A percentile compares a stretch with the other conserved stretches of the same genome.
Evolutionary conservation across 768 basidiomycete genomes (phyloP).

Genomic region (Russula earlei): DNA sequence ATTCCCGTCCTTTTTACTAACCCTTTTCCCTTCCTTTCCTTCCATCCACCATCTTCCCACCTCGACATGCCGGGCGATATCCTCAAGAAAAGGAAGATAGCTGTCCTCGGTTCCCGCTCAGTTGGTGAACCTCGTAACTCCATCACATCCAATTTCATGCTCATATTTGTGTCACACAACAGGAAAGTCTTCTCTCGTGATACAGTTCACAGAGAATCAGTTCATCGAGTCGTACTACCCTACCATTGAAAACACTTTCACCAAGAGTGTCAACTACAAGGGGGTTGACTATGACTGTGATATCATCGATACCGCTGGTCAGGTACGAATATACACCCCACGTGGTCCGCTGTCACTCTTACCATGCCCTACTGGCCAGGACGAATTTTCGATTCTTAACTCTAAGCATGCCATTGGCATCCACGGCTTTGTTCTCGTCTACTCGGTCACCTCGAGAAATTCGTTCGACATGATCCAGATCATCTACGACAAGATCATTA

Average conservation of each 20-base stretch:
- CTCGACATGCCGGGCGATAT: constrained; percentile 29
- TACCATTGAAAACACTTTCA: constrained; percentile 83
- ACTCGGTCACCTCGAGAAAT: constrained; percentile 80
- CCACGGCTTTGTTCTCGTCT: constrained; percentile 95
- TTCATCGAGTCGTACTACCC: constrained; percentile 93
- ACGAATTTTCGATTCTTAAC: constrained; percentile 92
- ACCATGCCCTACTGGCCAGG: constrained; percentile 36
- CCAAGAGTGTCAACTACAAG: constrained; percentile 78
- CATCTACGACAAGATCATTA: constrained; percentile 87
- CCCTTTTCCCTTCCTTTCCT: neutral
- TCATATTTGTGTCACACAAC: constrained; percentile 18
- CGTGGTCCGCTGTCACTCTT: constrained; percentile 3
- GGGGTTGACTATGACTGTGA: constrained; percentile 92
- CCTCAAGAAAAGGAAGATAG: constrained; percentile 81
- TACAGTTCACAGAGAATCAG: constrained; percentile 88
- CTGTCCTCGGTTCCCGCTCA: constrained; percentile 77
- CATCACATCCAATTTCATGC: constrained; percentile 13
- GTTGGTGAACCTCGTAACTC: constrained; percentile 51
- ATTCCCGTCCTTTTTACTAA: constrained; percentile 8
- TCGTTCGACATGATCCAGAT: constrained; percentile 94
- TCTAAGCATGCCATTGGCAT: constrained; percentile 93
- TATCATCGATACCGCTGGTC: constrained; percentile 96
- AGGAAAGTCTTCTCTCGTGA: constrained; percentile 92
- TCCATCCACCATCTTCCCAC: constrained; percentile 1
- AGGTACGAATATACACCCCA: constrained; percentile 42